Conservation (phyloP, 108 stramenopile species). For the Nannochloropsis gaditana region DNA sequence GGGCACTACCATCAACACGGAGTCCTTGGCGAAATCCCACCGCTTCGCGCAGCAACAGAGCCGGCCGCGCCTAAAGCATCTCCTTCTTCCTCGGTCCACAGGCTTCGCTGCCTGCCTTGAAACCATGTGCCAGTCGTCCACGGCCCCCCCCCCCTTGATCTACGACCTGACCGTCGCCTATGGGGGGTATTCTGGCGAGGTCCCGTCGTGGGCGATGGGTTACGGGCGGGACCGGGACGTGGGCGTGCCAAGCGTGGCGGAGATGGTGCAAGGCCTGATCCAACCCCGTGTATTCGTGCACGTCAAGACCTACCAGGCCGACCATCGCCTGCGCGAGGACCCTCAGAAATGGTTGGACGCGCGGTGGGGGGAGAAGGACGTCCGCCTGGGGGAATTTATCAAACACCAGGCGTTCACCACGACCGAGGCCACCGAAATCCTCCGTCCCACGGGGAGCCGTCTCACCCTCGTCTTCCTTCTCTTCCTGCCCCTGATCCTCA, state of each 20-base stretch:
- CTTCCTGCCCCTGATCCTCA: neutral
- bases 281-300: conserved; percentile 45
- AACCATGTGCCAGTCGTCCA: neutral
- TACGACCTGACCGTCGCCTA: conserved; percentile 54
- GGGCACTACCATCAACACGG: conserved; percentile 51
- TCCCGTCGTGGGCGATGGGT: conserved; percentile 50
- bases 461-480: neutral
- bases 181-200: conserved; percentile 47
- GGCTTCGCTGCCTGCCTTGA: conserved; percentile 48
- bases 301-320: conserved; percentile 39
- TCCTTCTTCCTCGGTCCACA: conserved; percentile 49
- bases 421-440: neutral
- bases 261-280: conserved; percentile 35
- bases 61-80: conserved; percentile 44
- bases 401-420: conserved; percentile 34
- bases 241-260: conserved; percentile 36
- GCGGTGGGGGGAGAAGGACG: conserved; percentile 51
- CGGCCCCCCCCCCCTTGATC: conserved; percentile 22
- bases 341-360: neutral
- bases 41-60: conserved; percentile 44
- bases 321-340: neutral
- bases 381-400: conserved; percentile 43
- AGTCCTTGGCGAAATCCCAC: conserved; percentile 44
- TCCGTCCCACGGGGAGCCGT: neutral
- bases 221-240: conserved; percentile 44